Conservation (phyloP, 495 filamentous ascomycete species). For the Amniculicola lignicola region DNA sequence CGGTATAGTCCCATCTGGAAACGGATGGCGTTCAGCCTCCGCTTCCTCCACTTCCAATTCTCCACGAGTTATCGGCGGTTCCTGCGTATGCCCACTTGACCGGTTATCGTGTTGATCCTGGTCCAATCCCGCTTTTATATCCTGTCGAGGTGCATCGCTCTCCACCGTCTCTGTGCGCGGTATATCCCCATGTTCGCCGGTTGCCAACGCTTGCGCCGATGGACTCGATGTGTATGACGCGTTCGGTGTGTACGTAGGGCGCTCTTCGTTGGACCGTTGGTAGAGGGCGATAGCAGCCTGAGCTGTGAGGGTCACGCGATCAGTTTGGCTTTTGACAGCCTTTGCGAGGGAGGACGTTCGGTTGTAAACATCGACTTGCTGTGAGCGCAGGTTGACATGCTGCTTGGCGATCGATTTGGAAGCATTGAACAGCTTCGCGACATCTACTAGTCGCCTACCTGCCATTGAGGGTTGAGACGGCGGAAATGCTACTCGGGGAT, state of each 20-base stretch:
- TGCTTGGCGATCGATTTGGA: conserved; percentile 72
- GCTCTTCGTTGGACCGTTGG: conserved; percentile 52
- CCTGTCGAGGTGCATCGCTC: conserved; percentile 3
- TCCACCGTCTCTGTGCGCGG: conserved; percentile 30
- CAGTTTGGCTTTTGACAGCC: conserved; percentile 60
- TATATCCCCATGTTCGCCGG: conserved; percentile 27
- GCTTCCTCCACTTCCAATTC: conserved; percentile 46
- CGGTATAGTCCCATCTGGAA: conserved; percentile 49
- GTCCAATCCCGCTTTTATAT: conserved; percentile 38
- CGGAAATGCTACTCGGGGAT: no score
- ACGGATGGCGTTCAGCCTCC: conserved; percentile 41
- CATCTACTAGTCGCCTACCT: conserved; percentile 71
- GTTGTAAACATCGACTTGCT: conserved; percentile 75
- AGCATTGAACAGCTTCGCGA: conserved; percentile 73
- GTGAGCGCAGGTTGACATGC: conserved; percentile 71
- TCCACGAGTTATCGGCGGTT: conserved; percentile 32
- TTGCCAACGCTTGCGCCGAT: conserved; percentile 26
- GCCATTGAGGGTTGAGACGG: conserved; percentile 61
- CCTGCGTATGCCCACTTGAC: conserved; percentile 37
- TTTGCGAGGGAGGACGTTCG: conserved; percentile 72
- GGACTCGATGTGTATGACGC: no score
- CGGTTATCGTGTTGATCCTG: conserved; percentile 48
- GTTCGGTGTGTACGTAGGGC: conserved; percentile 32
- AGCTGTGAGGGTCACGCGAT: conserved; percentile 61
- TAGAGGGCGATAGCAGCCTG: conserved; percentile 61